Conservation (phyloP, 192 early-diverging fungal species). For the Backusella tarrabulga region DNA sequence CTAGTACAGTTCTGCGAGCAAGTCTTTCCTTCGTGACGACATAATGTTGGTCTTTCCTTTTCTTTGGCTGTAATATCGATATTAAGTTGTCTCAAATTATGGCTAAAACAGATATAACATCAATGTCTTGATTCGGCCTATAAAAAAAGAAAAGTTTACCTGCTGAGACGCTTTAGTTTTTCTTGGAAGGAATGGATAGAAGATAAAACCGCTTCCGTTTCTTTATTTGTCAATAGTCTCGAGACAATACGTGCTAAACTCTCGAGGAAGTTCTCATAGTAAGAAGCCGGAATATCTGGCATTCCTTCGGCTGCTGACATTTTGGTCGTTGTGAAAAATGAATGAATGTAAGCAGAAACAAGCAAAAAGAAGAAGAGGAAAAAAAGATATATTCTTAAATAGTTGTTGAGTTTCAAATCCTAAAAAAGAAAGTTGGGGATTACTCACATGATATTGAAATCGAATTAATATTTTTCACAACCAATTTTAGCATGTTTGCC, state of each 20-base stretch:
- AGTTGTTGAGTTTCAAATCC: constrained; percentile 2
- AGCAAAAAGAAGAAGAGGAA: neutral
- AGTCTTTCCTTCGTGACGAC: constrained; percentile 62
- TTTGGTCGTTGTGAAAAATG: neutral
- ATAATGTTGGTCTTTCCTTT: constrained; percentile 32
- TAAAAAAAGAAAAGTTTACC: constrained; percentile 25
- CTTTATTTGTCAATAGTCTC: constrained; percentile 61
- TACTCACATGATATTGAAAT: neutral
- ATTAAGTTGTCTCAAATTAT: constrained; percentile 41
- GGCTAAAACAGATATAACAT: constrained; percentile 23
- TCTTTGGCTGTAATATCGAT: constrained; percentile 35
- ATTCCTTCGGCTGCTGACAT: neutral
- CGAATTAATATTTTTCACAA: neutral
- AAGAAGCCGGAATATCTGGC: constrained; percentile 32
- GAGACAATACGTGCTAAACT: constrained; percentile 57
- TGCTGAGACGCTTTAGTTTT: constrained; percentile 63
- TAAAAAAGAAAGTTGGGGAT: constrained; percentile 4
- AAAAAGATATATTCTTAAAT: neutral
- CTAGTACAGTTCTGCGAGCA: constrained; percentile 65
- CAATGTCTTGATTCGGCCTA: neutral
- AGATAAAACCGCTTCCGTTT: constrained; percentile 58
- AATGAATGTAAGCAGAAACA: neutral
- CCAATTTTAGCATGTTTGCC: neutral
- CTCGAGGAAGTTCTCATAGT: constrained; percentile 63
- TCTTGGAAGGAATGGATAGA: constrained; percentile 62